Evolutionary conservation across 345 rosid species (phyloP).

Genomic region (Syzygium oleosum): DNA sequence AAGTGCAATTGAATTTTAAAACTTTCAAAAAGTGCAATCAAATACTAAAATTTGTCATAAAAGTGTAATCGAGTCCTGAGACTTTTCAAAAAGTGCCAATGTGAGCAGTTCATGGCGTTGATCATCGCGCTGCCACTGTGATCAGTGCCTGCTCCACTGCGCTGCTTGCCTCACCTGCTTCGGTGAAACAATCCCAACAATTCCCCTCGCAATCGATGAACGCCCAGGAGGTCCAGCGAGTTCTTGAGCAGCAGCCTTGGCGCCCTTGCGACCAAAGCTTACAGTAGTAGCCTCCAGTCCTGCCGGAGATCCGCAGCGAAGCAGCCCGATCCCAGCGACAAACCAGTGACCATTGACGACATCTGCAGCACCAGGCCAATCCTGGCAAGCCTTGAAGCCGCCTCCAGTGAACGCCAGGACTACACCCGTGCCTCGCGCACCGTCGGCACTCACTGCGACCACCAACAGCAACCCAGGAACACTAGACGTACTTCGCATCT

Average conservation of each 20-base stretch:
- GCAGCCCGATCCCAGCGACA: background rate
- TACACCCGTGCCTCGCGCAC: background rate
- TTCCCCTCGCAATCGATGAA: background rate
- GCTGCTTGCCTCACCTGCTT: too few relatives aligned
- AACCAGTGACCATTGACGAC: background rate
- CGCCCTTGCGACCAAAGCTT: background rate
- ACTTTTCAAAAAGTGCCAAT: too few relatives aligned
- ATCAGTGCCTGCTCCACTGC: too few relatives aligned
- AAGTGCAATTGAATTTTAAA: too few relatives aligned
- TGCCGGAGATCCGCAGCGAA: background rate
- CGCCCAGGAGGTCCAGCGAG: background rate
- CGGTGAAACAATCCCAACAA: too few relatives aligned
- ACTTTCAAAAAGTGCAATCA: too few relatives aligned
- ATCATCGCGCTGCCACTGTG: too few relatives aligned
- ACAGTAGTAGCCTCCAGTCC: too few relatives aligned
- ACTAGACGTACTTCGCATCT: too few relatives aligned
- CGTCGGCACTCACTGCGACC: background rate
- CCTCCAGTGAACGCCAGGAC: background rate
- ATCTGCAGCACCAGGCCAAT: background rate
- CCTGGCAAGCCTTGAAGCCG: background rate
- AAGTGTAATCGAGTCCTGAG: too few relatives aligned
- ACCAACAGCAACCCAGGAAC: background rate
- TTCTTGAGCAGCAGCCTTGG: background rate
- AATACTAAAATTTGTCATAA: too few relatives aligned
- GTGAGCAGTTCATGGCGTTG: too few relatives aligned